Conservation (phyloP, 2,329 filamentous ascomycete genomes). For the Hypoxylon rubiginosum region DNA sequence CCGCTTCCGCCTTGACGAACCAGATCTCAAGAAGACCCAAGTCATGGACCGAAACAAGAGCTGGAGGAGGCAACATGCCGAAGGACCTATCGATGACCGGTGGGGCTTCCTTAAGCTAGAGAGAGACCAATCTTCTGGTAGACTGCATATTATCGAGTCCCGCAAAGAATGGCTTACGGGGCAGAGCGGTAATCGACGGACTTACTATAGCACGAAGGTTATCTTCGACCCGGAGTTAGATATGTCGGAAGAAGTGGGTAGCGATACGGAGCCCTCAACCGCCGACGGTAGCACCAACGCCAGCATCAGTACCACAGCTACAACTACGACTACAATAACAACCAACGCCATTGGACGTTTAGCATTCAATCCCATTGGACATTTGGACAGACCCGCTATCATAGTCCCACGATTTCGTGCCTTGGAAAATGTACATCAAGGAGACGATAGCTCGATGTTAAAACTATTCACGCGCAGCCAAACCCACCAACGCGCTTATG, state of each 20-base stretch:
- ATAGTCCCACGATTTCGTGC: conserved; percentile 49
- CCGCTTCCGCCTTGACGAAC: conserved; percentile 69
- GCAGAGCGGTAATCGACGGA: conserved; percentile 71
- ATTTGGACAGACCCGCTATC: conserved; percentile 55
- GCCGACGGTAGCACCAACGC: conserved; percentile 1
- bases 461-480: conserved; percentile 65
- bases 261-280: conserved; percentile 22
- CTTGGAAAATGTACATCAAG: conserved; percentile 63
- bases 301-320: neutral
- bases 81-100: conserved; percentile 80
- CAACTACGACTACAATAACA: neutral
- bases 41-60: conserved; percentile 61
- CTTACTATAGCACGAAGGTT: conserved; percentile 74
- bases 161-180: conserved; percentile 74
- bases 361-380: conserved; percentile 17
- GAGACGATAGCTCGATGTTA: conserved; percentile 58
- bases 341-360: neutral
- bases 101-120: conserved; percentile 77
- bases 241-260: neutral
- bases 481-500: conserved; percentile 69
- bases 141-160: conserved; percentile 74
- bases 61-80: conserved; percentile 75
- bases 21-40: conserved; percentile 57
- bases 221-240: conserved; percentile 53
- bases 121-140: conserved; percentile 69